A percentile compares a stretch with the other conserved stretches of the same genome.
Evolutionary conservation across 2,329 filamentous ascomycete genomes (phyloP).

Genomic region (Talaromyces sp.): DNA sequence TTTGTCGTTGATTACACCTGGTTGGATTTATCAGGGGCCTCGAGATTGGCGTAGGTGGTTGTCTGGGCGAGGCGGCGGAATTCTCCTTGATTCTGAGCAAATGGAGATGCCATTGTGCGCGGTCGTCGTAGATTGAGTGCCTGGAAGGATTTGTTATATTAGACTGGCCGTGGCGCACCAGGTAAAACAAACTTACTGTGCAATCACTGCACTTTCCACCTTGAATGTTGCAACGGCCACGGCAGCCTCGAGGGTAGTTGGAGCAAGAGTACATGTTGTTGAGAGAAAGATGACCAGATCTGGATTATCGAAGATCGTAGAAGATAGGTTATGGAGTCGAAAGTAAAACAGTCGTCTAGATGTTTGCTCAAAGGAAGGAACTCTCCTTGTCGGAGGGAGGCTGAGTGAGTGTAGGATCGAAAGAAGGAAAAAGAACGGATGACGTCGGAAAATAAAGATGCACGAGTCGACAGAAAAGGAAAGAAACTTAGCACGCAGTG

Average conservation of each 20-base stretch:
- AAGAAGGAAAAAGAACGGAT: slow-evolving; percentile 17
- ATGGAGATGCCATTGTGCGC: slow-evolving; percentile 9
- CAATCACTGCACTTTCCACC: slow-evolving; percentile 44
- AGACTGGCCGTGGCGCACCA: background rate
- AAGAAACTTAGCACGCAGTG: slow-evolving; percentile 21
- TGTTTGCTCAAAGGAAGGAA: slow-evolving; percentile 11
- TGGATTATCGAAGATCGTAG: background rate
- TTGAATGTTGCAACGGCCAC: slow-evolving; percentile 40
- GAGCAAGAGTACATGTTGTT: slow-evolving; percentile 43
- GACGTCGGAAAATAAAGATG: slow-evolving; percentile 17
- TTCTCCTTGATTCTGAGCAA: slow-evolving; percentile 15
- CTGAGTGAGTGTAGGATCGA: slow-evolving; percentile 6
- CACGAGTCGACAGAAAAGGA: slow-evolving; percentile 13
- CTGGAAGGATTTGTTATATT: background rate
- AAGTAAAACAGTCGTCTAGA: slow-evolving; percentile 1
- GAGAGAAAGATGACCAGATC: slow-evolving; percentile 8
- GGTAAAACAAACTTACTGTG: slow-evolving; percentile 32
- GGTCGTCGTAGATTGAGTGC: slow-evolving; percentile 16
- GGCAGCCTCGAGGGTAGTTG: slow-evolving; percentile 45
- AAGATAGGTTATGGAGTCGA: background rate
- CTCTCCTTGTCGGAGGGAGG: slow-evolving; percentile 8
- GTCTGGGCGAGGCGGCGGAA: slow-evolving; percentile 11
- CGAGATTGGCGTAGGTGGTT: slow-evolving; percentile 6
- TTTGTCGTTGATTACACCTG: slow-evolving; percentile 10
- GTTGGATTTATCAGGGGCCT: slow-evolving; percentile 12